Conservation (phyloP, 441 rosid species). For the Jatropha multifida region DNA sequence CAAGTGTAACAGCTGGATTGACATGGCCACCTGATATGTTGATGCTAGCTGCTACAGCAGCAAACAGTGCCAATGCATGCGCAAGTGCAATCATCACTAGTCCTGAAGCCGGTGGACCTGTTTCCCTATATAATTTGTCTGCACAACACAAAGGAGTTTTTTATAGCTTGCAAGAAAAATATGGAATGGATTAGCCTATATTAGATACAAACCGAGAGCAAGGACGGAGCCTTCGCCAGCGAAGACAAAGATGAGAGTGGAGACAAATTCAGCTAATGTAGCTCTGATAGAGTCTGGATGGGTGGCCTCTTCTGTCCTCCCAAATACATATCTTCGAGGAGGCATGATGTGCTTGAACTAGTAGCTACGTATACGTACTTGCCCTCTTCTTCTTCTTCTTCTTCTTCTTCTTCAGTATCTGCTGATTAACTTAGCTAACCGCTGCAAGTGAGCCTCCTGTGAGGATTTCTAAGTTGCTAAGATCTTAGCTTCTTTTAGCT, state of each 20-base stretch:
- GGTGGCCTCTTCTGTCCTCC: constrained; percentile 73
- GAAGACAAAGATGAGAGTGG: constrained; percentile 76
- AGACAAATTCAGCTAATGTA: constrained; percentile 62
- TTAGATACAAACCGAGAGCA: constrained; percentile 49
- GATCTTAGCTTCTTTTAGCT: background rate
- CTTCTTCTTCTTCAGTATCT: background rate
- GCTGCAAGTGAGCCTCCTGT: background rate
- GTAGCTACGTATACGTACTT: no score
- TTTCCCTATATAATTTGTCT: constrained; percentile 54
- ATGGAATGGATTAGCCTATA: no score
- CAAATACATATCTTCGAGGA: constrained; percentile 63
- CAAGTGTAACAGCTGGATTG: constrained; percentile 79
- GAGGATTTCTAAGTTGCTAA: background rate
- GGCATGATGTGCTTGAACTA: constrained; percentile 31
- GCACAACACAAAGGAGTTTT: constrained; percentile 5
- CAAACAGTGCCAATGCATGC: constrained; percentile 63
- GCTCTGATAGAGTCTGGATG: constrained; percentile 80
- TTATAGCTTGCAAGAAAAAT: background rate
- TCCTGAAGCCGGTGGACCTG: constrained; percentile 47
- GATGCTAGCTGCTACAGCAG: constrained; percentile 65
- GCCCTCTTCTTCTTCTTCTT: background rate
- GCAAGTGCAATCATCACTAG: constrained; percentile 66
- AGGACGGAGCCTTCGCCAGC: constrained; percentile 82
- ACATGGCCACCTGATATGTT: constrained; percentile 78
- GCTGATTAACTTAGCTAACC: background rate